phyloP scores from a whole-genome alignment of 352 stramenopile species.

The Pythium pectinolyticum region DNA sequence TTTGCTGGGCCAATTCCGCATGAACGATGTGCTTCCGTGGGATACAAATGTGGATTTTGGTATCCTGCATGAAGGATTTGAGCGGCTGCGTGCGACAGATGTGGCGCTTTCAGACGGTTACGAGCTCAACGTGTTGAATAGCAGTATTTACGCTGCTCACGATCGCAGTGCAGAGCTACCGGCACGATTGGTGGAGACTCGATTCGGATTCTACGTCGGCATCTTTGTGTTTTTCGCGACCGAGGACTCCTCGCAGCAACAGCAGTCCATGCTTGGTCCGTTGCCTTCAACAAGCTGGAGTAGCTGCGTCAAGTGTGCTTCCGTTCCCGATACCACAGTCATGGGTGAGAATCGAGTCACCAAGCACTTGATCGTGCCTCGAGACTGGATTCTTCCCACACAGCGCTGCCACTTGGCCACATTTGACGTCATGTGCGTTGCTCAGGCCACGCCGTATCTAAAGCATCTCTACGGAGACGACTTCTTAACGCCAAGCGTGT shows the following conservation, averaged over 20 bases:
- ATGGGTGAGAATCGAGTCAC: not conserved
- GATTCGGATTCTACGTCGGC: slow-evolving; percentile 65
- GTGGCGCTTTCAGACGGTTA: slow-evolving; percentile 28
- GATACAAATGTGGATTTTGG: slow-evolving; percentile 60
- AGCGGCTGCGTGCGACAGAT: slow-evolving; percentile 32
- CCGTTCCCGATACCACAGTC: slow-evolving; percentile 33
- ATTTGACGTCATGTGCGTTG: slow-evolving; percentile 52
- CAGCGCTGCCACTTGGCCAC: slow-evolving; percentile 45
- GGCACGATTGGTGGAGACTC: slow-evolving; percentile 53
- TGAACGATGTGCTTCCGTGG: slow-evolving; percentile 51
- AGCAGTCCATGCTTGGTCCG: slow-evolving; percentile 35
- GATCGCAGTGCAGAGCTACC: slow-evolving; percentile 59
- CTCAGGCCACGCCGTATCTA: slow-evolving; percentile 42
- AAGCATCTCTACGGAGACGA: slow-evolving; percentile 54
- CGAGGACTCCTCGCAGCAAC: slow-evolving; percentile 23
- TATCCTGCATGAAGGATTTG: slow-evolving; percentile 44
- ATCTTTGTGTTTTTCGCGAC: slow-evolving; percentile 58
- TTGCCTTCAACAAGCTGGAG: slow-evolving; percentile 44
- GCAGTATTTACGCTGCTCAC: slow-evolving; percentile 31
- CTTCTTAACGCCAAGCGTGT: slow-evolving; percentile 31
- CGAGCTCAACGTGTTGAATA: slow-evolving; percentile 54
- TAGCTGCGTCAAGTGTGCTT: slow-evolving; percentile 48
- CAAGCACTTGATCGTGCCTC: slow-evolving; percentile 8
- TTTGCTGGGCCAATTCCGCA: slow-evolving; percentile 52
- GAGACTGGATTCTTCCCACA: slow-evolving; percentile 19